phyloP scores from a whole-genome alignment of 2,329 filamentous ascomycete species.

The Alternaria novae-zelandiae region DNA sequence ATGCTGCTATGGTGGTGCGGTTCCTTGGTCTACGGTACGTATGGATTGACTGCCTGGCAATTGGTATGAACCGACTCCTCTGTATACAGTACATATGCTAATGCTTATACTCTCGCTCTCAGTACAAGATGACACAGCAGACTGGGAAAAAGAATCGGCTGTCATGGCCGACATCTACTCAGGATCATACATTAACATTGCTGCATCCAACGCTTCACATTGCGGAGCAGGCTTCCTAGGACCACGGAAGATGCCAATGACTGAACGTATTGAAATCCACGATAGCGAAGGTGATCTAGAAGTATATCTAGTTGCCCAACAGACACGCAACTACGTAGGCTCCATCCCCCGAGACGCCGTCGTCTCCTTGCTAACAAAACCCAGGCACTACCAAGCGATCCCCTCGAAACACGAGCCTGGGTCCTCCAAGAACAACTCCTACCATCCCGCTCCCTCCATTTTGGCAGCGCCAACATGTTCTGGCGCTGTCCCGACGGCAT shows the following conservation, averaged over 20 bases:
- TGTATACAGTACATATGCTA: not conserved
- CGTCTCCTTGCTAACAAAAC: not conserved
- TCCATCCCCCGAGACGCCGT: fast-evolving
- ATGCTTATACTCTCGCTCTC: not conserved
- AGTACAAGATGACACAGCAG: slow-evolving; percentile 9
- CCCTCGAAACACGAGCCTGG: not conserved
- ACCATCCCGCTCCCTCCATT: not conserved
- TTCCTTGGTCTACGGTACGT: not conserved
- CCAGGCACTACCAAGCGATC: not conserved
- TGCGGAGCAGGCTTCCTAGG: slow-evolving; percentile 10
- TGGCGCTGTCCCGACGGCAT: not conserved
- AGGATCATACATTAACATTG: not conserved
- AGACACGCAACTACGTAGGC: not conserved
- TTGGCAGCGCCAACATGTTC: not conserved
- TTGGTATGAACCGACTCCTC: not conserved
- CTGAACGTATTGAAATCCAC: not conserved
- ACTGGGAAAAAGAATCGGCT: slow-evolving; percentile 14
- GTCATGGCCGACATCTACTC: slow-evolving; percentile 11
- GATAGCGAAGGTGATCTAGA: not conserved
- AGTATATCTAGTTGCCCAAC: not conserved
- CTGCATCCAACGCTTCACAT: slow-evolving; percentile 3
- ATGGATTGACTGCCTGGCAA: slow-evolving; percentile 11
- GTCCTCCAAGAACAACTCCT: not conserved
- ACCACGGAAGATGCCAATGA: not conserved
- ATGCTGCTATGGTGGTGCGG: not conserved